These are phyloP conservation scores for Thuja plicata DNA, from an alignment of 83 land plant species.

Conservation along the genomic window DNA sequence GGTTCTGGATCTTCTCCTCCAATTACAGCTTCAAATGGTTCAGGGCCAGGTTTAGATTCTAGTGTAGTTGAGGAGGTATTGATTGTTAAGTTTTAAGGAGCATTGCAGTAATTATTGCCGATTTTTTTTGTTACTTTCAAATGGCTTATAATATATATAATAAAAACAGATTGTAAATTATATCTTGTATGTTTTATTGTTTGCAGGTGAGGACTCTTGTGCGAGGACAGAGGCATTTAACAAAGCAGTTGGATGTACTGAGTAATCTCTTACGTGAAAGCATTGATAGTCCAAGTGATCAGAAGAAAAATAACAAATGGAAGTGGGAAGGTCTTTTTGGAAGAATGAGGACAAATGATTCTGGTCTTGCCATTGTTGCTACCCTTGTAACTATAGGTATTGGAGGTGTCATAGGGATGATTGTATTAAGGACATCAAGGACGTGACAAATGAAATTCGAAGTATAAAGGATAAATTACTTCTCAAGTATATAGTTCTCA, in stretches of 20 bases:
- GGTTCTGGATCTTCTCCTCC: constrained; percentile 7
- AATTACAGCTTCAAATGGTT: neutral
- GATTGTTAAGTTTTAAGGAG: neutral
- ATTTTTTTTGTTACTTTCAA: neutral
- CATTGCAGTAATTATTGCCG: neutral
- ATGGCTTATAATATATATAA: neutral
- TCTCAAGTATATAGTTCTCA: neutral
- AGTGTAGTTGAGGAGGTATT: neutral
- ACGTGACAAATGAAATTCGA: neutral
- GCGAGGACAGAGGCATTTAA: constrained; percentile 26
- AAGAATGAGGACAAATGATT: constrained; percentile 25
- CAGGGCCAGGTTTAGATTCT: neutral
- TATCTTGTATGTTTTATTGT: neutral
- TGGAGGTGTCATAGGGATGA: constrained; percentile 7
- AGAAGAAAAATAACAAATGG: constrained; percentile 14
- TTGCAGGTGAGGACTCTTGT: constrained; percentile 21
- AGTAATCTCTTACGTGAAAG: constrained; percentile 18
- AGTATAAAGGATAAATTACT: neutral
- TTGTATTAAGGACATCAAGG: constrained; percentile 13
- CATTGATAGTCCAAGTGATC: neutral
- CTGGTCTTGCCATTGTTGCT: constrained; percentile 23
- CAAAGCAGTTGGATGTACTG: constrained; percentile 25
- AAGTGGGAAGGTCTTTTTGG: constrained; percentile 14
- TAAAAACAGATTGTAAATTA: neutral
- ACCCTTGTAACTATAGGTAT: neutral